These are phyloP conservation scores for Cryptococcus sp. DNA, from an alignment of 1,284 basidiomycete species.

Conservation along the genomic window DNA sequence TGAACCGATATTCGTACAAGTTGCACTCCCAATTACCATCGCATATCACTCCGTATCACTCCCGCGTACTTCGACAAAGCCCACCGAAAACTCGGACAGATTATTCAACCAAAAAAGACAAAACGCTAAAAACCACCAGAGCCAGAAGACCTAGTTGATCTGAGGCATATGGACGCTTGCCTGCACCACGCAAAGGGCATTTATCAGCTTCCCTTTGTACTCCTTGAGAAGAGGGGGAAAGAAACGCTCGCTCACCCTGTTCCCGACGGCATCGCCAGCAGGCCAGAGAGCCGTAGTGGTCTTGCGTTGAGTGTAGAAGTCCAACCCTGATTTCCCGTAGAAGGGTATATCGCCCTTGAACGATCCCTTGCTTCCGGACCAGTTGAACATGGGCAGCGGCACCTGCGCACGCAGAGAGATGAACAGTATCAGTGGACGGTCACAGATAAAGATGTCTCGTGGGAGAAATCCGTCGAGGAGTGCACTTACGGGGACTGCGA, in stretches of 20 bases:
- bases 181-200: background rate
- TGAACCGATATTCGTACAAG: too few relatives aligned
- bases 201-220: background rate
- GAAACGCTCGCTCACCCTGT: constrained; percentile 30
- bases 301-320: constrained; percentile 49
- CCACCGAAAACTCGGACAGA: too few relatives aligned
- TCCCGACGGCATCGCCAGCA: constrained; percentile 42
- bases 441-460: background rate
- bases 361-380: constrained; percentile 64
- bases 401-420: constrained; percentile 52
- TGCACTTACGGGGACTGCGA: constrained; percentile 69
- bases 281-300: constrained; percentile 51
- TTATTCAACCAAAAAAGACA: too few relatives aligned
- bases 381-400: constrained; percentile 74
- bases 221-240: background rate
- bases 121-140: background rate
- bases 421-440: background rate
- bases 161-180: background rate
- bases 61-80: too few relatives aligned
- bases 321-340: constrained; percentile 68
- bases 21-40: too few relatives aligned
- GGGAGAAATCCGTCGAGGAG: constrained; percentile 7
- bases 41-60: too few relatives aligned
- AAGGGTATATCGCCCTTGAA: constrained; percentile 86
- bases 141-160: background rate